phyloP scores from a whole-genome alignment of 2,329 filamentous ascomycete species.

The Penicillium sp. region DNA sequence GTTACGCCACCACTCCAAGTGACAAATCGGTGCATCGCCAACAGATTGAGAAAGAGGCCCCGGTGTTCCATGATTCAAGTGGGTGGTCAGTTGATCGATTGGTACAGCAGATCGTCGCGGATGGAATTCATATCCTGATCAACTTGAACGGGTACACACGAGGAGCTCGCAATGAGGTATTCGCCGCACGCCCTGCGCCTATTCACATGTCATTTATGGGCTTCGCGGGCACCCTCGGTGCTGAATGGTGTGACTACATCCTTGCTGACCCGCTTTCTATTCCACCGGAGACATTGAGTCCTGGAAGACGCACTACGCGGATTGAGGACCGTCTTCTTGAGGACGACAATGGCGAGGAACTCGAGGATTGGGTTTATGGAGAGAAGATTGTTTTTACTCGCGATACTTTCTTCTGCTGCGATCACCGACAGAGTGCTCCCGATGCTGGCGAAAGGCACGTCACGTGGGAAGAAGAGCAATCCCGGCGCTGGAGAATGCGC shows the following conservation, averaged over 20 bases:
- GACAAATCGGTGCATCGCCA: slow-evolving; percentile 85
- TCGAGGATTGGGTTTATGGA: slow-evolving; percentile 86
- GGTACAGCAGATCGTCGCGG: slow-evolving; percentile 79
- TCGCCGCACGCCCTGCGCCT: slow-evolving; percentile 88
- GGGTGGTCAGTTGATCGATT: slow-evolving; percentile 81
- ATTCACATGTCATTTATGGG: slow-evolving; percentile 99
- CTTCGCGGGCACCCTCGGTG: slow-evolving; percentile 91
- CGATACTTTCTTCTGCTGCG: slow-evolving; percentile 97
- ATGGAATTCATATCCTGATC: slow-evolving; percentile 89
- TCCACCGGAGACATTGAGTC: slow-evolving; percentile 75
- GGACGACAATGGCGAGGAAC: slow-evolving; percentile 65
- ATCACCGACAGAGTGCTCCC: slow-evolving; percentile 85
- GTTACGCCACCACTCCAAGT: slow-evolving; percentile 91
- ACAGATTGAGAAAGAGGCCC: slow-evolving; percentile 90
- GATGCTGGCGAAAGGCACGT: slow-evolving; percentile 66
- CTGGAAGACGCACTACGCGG: slow-evolving; percentile 71
- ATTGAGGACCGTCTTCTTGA: slow-evolving; percentile 66
- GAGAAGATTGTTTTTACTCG: slow-evolving; percentile 95
- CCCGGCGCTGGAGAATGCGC: slow-evolving; percentile 83
- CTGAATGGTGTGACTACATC: slow-evolving; percentile 98
- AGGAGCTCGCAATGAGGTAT: slow-evolving; percentile 95
- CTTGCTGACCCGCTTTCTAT: slow-evolving; percentile 87
- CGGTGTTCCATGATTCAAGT: slow-evolving; percentile 85
- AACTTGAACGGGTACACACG: slow-evolving; percentile 98
- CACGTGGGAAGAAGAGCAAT: slow-evolving; percentile 81